Base-by-base conservation (phyloP, 805 yeast genomes). In the Metschnikowia cerradonensis region DNA sequence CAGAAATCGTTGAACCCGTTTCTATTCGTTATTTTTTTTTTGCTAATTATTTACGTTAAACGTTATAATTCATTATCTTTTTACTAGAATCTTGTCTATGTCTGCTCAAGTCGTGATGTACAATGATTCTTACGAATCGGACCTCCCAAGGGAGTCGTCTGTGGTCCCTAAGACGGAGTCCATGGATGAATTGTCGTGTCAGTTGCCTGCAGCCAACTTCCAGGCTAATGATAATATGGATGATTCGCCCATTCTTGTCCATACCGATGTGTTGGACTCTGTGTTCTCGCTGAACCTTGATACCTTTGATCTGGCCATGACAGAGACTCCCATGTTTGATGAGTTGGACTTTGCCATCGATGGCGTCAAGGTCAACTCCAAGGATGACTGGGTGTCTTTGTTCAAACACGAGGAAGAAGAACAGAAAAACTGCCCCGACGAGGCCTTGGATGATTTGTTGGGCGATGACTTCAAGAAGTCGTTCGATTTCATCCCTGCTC, bases 321-420 rank as follows among this genome's bases (percentile, higher is more conserved):
- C 51, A 6, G 58, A 56, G 52, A 73, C 83, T 59, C 84, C 88
- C 51, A 79, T 83, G 79, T 84, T 84, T 59, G 86, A 81, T 60
- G 81, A 81, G 49, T 61, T 67, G 52, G 79, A 73, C 55, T 71
- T 71, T 49, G 67, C 71, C 48, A 62, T 72, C 30, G 76, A 72
- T 51, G 75, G 75, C 48, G 60, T 64, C 44, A 66, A 67, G 57
- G 71, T 64, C 49, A 67, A 68, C 64, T 59, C 65, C 48, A 72
- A 70, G 52, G 75, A 78, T 35, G 78, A 77, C 57, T 84, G 90
- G 89, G 80, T 78, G 41, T 79, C 90, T 13, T 72, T 86, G 51
- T 84, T 86, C 62, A 71, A 66, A 47, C 70, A 60, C 17, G 60
- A 57, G 17, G 58, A 50, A 45, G 36, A 45, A 11, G 26, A 19